phyloP scores from a whole-genome alignment of 2,329 filamentous ascomycete species.

The Calycina marina region DNA sequence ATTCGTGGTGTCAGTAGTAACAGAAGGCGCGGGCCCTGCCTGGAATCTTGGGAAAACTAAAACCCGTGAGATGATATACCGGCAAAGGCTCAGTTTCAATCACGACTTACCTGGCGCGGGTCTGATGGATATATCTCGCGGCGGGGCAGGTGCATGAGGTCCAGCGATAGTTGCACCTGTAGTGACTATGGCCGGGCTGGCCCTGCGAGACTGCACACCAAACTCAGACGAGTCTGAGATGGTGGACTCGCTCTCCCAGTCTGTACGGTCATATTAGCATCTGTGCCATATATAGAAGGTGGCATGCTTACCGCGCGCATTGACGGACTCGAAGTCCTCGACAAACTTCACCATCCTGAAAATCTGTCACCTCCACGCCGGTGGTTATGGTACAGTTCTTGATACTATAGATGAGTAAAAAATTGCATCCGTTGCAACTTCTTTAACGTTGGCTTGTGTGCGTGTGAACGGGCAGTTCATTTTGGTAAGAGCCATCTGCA shows the following conservation, averaged over 20 bases:
- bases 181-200: not conserved
- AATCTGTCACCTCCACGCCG: no score
- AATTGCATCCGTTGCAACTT: no score
- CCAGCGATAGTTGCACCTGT: not conserved
- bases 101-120: not conserved
- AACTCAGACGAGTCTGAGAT: not conserved
- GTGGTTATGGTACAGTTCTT: conserved; percentile 1
- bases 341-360: no score
- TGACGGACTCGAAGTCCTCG: not conserved
- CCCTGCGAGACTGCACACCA: not conserved
- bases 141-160: not conserved
- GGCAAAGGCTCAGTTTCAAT: not conserved
- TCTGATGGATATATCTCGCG: not conserved
- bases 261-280: not conserved
- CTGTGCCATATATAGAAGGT: not conserved
- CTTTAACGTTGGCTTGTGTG: no score
- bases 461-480: no score
- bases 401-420: no score
- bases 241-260: not conserved
- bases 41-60: no score
- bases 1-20: not conserved
- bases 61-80: not conserved
- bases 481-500: no score
- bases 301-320: not conserved
- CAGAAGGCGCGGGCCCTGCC: not conserved